A percentile compares a stretch with the other conserved stretches of the same genome.
phyloP scores from a whole-genome alignment of 192 early-diverging fungal species.

The Thamnidium elegans region DNA sequence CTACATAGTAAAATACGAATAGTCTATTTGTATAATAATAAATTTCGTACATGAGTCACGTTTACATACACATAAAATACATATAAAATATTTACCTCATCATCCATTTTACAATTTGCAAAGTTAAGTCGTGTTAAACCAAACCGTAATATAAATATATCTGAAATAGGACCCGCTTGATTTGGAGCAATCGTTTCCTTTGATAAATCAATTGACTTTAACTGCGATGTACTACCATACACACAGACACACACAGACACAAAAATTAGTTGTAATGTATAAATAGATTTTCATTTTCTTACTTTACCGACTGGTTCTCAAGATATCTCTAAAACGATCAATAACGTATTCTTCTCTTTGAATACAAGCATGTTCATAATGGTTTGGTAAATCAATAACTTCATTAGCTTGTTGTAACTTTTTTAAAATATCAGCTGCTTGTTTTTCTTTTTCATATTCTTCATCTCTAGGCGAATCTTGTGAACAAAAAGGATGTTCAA shows the following conservation, averaged over 20 bases:
- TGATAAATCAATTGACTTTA: slow-evolving; percentile 28
- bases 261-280: not conserved
- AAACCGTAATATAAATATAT: slow-evolving; percentile 74
- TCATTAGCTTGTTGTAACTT: not conserved
- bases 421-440: not conserved
- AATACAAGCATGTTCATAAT: slow-evolving; percentile 29
- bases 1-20: slow-evolving; percentile 65
- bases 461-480: slow-evolving; percentile 16
- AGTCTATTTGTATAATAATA: slow-evolving; percentile 34
- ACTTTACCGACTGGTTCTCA: slow-evolving; percentile 14
- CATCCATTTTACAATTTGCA: slow-evolving; percentile 69
- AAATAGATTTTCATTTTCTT: slow-evolving; percentile 1
- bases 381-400: slow-evolving; percentile 9
- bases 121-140: slow-evolving; percentile 63
- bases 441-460: not conserved
- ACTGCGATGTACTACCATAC: slow-evolving; percentile 7
- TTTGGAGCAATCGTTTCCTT: slow-evolving; percentile 47
- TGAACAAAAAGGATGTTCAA: slow-evolving; percentile 4
- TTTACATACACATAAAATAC: not conserved
- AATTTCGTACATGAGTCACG: not conserved
- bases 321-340: slow-evolving; percentile 9
- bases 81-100: slow-evolving; percentile 46
- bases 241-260: not conserved
- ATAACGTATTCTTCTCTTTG: slow-evolving; percentile 20
- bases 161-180: slow-evolving; percentile 67